A percentile compares a stretch with the other conserved stretches of the same genome.
These are phyloP conservation scores for Phytophthora ramorum DNA, from an alignment of 352 stramenopile genomes.

Conservation along the genomic window DNA sequence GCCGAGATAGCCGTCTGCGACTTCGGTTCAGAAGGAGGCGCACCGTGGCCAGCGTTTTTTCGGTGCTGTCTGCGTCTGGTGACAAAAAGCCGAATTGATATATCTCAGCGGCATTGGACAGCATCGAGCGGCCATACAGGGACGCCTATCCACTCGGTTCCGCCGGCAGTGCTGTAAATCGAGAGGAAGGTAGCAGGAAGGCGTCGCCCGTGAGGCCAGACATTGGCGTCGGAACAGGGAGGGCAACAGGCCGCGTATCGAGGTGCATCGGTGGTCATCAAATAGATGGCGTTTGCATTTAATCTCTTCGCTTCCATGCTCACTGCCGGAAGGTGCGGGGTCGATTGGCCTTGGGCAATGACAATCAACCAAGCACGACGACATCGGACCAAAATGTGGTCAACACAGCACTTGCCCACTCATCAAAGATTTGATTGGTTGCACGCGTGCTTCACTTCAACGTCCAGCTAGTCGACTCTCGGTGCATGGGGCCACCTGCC, in stretches of 20 bases:
- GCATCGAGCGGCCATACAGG: not conserved
- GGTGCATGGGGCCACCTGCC: not conserved
- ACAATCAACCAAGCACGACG: not conserved
- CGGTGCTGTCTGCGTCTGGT: slow-evolving; percentile 6
- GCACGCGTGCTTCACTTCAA: slow-evolving; percentile 21
- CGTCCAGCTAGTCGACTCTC: slow-evolving; percentile 24
- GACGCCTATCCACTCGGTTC: slow-evolving; percentile 29
- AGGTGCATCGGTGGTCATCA: not conserved
- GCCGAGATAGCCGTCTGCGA: slow-evolving; percentile 6
- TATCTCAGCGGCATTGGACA: slow-evolving; percentile 4
- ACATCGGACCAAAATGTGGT: slow-evolving; percentile 1
- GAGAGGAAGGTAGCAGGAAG: slow-evolving; percentile 12
- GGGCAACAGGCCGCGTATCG: not conserved
- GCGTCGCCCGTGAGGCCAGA: slow-evolving; percentile 29
- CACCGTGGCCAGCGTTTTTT: slow-evolving; percentile 10
- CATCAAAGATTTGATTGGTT: slow-evolving; percentile 29
- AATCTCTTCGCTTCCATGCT: not conserved
- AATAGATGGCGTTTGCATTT: not conserved
- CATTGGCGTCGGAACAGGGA: slow-evolving; percentile 24
- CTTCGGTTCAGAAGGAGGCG: slow-evolving; percentile 21
- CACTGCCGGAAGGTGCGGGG: no score
- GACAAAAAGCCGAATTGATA: not conserved
- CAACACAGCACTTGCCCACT: not conserved
- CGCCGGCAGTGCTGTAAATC: slow-evolving; percentile 17
- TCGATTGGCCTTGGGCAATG: not conserved